Conservation (phyloP, 768 basidiomycete species). For the Clitopilus hobsonii region DNA sequence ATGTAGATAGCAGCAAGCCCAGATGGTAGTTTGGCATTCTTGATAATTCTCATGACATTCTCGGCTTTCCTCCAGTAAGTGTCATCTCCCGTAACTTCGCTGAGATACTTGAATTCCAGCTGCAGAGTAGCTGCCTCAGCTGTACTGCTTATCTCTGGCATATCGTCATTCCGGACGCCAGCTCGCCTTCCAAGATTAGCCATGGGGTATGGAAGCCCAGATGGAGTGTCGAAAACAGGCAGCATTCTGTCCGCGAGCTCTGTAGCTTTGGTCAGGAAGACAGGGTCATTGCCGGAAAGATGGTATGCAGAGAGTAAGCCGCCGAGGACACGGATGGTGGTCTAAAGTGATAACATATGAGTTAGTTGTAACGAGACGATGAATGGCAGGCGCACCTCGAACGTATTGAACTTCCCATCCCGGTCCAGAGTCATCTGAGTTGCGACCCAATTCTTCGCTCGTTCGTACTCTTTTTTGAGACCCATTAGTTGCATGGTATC, state of each 20-base stretch:
- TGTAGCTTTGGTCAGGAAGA: conserved; percentile 72
- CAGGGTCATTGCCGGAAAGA: conserved; percentile 58
- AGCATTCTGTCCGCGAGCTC: conserved; percentile 88
- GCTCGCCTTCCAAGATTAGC: conserved; percentile 64
- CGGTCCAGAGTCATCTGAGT: conserved; percentile 68
- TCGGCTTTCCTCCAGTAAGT: conserved; percentile 81
- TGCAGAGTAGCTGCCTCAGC: conserved; percentile 89
- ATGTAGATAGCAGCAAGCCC: conserved; percentile 85
- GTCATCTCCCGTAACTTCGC: conserved; percentile 68
- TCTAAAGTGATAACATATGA: conserved; percentile 37
- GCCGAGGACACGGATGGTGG: conserved; percentile 88
- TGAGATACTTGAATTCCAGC: conserved; percentile 89
- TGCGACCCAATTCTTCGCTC: conserved; percentile 76
- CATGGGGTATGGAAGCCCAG: conserved; percentile 76
- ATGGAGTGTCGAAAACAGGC: conserved; percentile 75
- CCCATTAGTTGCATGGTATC: conserved; percentile 89
- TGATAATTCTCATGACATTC: conserved; percentile 72
- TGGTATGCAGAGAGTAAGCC: conserved; percentile 86
- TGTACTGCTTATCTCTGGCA: conserved; percentile 62
- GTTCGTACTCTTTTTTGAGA: conserved; percentile 68
- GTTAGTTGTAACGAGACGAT: neutral
- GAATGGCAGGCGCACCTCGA: conserved; percentile 59
- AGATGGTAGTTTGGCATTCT: conserved; percentile 52
- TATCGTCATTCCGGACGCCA: conserved; percentile 59
- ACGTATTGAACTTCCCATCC: conserved; percentile 79